phyloP scores from a whole-genome alignment of 176 grass and related monocot genomes.

The Dendrocalamus sinicus region DNA sequence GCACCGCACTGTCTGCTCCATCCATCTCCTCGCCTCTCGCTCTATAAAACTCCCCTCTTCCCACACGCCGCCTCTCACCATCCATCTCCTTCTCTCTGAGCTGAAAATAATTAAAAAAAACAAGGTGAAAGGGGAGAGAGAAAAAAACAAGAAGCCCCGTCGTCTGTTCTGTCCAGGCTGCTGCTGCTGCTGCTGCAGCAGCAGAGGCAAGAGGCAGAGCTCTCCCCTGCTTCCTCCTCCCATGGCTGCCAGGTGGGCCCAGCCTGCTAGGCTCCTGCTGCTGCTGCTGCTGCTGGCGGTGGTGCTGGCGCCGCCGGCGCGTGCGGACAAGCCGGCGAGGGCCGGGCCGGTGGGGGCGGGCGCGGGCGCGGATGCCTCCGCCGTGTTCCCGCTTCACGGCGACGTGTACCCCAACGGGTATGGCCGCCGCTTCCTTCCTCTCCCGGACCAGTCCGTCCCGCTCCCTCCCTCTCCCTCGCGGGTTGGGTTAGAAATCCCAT shows the following conservation, averaged over 20 bases:
- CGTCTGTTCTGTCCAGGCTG: conserved; percentile 24
- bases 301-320: conserved; percentile 16
- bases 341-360: not conserved
- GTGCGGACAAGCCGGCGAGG: conserved; percentile 48
- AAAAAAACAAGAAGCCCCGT: not conserved
- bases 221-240: not conserved
- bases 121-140: too few species aligned
- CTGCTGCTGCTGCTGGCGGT: conserved; percentile 24
- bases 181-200: not conserved
- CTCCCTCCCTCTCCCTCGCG: not conserved
- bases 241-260: conserved; percentile 45
- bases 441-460: not conserved
- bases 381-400: conserved; percentile 83
- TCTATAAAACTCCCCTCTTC: conserved; percentile 2
- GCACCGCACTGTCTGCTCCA: not conserved
- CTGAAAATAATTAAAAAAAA: too few species aligned
- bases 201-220: not conserved
- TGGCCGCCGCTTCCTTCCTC: not conserved
- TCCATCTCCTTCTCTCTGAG: not conserved
- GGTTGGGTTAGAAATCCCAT: not conserved
- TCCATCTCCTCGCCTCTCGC: not conserved
- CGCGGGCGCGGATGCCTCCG: conserved; percentile 48
- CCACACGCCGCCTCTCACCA: not conserved
- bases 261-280: conserved; percentile 21
- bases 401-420: conserved; percentile 88